These are phyloP conservation scores for Corinectria fuckeliana DNA, from an alignment of 2,329 filamentous ascomycete species.

Conservation along the genomic window DNA sequence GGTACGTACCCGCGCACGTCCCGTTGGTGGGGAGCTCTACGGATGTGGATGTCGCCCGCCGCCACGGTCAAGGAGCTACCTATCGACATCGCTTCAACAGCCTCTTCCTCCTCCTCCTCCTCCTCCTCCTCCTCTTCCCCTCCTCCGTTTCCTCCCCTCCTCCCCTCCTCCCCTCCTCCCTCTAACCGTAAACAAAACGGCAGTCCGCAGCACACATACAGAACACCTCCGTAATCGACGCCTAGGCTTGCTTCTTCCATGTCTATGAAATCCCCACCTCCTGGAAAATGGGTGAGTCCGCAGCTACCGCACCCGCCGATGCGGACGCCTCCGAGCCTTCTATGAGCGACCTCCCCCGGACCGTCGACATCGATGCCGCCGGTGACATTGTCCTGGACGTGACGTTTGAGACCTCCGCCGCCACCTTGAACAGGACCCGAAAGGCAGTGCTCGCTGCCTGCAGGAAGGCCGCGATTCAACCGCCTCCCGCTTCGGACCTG, in stretches of 20 bases:
- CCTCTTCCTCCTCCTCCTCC: background rate
- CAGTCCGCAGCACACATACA: conserved; percentile 9
- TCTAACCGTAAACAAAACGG: background rate
- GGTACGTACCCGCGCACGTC: conserved; percentile 15
- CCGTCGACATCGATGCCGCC: conserved; percentile 59
- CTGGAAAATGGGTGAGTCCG: conserved; percentile 43
- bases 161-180: no score
- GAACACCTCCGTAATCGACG: conserved; percentile 1
- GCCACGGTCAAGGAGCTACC: background rate
- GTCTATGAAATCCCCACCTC: conserved; percentile 27
- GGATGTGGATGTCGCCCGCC: background rate
- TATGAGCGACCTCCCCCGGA: conserved; percentile 39
- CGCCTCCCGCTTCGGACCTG: conserved; percentile 38
- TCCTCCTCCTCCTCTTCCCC: no score
- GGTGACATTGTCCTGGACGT: conserved; percentile 74
- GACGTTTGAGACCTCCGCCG: conserved; percentile 65
- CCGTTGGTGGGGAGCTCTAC: conserved; percentile 7
- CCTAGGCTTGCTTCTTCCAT: conserved; percentile 28
- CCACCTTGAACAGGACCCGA: conserved; percentile 55
- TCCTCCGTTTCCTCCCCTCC: no score
- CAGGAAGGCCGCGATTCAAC: conserved; percentile 38
- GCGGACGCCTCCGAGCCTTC: conserved; percentile 38
- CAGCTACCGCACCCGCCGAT: conserved; percentile 40
- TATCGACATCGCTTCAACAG: conserved; percentile 6
- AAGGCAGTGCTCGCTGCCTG: conserved; percentile 45